These are phyloP conservation scores for Pichia sp. DNA, from an alignment of 1,139 yeast genomes.

Conservation along the genomic window DNA sequence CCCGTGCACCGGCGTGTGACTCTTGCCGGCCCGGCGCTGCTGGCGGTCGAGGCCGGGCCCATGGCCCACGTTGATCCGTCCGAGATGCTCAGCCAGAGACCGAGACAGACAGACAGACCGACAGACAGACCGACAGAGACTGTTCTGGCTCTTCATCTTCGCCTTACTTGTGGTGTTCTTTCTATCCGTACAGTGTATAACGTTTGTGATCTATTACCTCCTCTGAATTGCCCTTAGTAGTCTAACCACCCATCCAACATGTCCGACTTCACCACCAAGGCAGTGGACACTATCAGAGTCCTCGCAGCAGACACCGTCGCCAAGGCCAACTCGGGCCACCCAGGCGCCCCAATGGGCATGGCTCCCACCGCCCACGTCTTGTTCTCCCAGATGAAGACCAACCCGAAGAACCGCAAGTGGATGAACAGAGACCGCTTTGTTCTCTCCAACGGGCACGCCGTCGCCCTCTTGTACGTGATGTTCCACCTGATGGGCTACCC, in stretches of 20 bases:
- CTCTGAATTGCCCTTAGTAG: too few relatives aligned
- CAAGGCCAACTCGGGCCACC: conserved; percentile 96
- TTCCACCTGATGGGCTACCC: conserved; percentile 85
- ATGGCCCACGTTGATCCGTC: background rate
- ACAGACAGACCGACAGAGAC: background rate
- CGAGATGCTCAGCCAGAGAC: background rate
- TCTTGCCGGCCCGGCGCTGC: too few relatives aligned
- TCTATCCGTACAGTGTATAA: too few relatives aligned
- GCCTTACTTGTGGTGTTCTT: too few relatives aligned
- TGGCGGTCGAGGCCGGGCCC: background rate
- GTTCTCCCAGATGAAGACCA: conserved; percentile 78
- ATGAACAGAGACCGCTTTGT: conserved; percentile 94
- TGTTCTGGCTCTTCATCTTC: too few relatives aligned
- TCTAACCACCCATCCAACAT: background rate
- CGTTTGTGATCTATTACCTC: too few relatives aligned
- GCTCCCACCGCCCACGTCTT: conserved; percentile 82
- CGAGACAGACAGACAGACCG: background rate
- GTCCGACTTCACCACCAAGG: conserved; percentile 39
- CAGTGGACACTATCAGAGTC: conserved; percentile 86
- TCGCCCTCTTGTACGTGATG: conserved; percentile 83
- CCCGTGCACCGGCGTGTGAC: background rate
- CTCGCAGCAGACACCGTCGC: conserved; percentile 84
- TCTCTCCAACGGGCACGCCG: conserved; percentile 95
- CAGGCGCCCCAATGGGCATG: conserved; percentile 98
- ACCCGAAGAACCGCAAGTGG: conserved; percentile 91